Evolutionary conservation across 768 basidiomycete genomes (phyloP), one percentile per base, ranked within the genome.

Genomic region (Suillus tomentosus): DNA sequence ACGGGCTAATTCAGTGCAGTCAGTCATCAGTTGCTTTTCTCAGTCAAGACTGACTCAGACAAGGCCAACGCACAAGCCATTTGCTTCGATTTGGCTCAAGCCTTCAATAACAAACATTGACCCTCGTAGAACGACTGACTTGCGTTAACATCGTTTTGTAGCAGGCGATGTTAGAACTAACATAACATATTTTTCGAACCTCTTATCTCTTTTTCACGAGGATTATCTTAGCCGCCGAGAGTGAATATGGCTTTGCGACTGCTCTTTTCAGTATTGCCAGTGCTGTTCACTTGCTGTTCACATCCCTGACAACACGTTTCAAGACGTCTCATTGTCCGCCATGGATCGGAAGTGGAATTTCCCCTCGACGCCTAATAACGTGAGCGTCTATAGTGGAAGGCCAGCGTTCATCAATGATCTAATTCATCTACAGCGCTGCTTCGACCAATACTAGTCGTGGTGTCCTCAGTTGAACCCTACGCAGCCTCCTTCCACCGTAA

Each of bases 261-360:
- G 31, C 3, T n/a, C 10, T 34, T 54, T 34, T 11, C 31, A n/a
- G 53, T 7, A 10, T 15, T 37, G 14, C 13, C 4, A 37, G 37
- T 39, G 22, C 15, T 24, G 22, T 24, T 0, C 37, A 57, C 37
- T 27, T 40, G 22, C 15, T 24, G 22, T 24, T 0, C 37, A 57
- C 37, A 40, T 40, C 15, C 39, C 56, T 40, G 56, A 57, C n/a
- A 39, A 57, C 56, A 57, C 15, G 37, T 15, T 57, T 40, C 39
- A 40, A 24, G 56, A 17, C 11, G 9, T 27, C 15, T 57, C 22
- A 57, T 57, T 57, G 39, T 17, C 24, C 27, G 39, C 17, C 22
- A 2, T 3, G 15, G 15, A 57, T 15, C 22, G 10, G 9, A 19
- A 8, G 37, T n/a, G 22, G 13, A 22, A 15, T 40, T n/a, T 11